These are phyloP conservation scores for Yamagishiella unicocca DNA, from an alignment of 139 green algal genomes.

Conservation along the genomic window DNA sequence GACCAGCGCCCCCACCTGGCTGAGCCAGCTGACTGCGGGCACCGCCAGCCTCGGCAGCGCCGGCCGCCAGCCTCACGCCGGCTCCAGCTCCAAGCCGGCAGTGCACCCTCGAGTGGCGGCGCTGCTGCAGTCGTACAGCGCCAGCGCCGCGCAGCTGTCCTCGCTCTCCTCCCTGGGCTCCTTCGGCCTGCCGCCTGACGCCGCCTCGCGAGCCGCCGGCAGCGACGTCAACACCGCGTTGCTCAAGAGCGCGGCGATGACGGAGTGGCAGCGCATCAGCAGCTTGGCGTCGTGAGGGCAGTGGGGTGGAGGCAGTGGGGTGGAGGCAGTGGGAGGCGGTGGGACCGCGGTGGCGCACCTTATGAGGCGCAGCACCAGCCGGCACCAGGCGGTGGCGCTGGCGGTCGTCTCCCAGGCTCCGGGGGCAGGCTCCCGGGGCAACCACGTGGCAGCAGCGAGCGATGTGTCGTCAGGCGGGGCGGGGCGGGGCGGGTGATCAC, in stretches of 20 bases:
- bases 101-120: conserved; percentile 53
- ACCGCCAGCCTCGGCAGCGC: conserved; percentile 15
- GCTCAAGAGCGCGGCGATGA: conserved; percentile 41
- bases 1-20: conserved; percentile 4
- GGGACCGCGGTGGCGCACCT: no score
- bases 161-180: background rate
- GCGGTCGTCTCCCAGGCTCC: no score
- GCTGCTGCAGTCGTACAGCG: conserved; percentile 21
- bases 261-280: conserved; percentile 56
- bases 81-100: conserved; percentile 19
- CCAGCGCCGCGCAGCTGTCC: conserved; percentile 25
- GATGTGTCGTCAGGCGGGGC: no score
- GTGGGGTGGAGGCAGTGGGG: background rate
- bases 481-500: no score
- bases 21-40: conserved; percentile 18
- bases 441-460: no score
- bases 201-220: background rate
- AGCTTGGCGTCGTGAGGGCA: background rate
- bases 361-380: no score
- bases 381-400: no score
- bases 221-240: conserved; percentile 18
- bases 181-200: background rate
- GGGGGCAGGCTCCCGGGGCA: no score
- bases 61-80: background rate
- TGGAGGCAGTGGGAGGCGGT: no score